Conservation (phyloP, 2,329 filamentous ascomycete species). For the Elsinoe australis region DNA sequence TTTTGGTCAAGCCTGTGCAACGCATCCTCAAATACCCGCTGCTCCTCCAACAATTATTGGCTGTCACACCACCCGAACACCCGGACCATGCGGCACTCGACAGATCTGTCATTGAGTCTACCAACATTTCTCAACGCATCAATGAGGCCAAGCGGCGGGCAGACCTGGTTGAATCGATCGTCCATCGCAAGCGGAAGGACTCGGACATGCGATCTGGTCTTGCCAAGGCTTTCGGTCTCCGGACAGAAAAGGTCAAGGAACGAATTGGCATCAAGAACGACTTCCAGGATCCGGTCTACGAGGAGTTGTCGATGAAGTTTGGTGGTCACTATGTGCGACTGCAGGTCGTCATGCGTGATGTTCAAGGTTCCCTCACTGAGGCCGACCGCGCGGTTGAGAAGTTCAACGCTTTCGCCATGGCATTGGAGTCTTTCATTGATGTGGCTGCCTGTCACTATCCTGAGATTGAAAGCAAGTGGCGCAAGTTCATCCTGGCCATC, state of each 20-base stretch:
- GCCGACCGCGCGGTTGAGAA: constrained; percentile 71
- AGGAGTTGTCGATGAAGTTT: constrained; percentile 75
- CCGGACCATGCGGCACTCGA: constrained; percentile 67
- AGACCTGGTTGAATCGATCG: constrained; percentile 83
- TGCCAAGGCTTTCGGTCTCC: constrained; percentile 81
- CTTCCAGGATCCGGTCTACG: constrained; percentile 74
- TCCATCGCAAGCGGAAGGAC: constrained; percentile 77
- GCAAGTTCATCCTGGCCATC: constrained; percentile 79
- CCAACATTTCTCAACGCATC: constrained; percentile 58
- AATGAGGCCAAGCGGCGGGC: constrained; percentile 95
- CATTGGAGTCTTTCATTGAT: constrained; percentile 75
- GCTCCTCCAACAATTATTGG: constrained; percentile 69
- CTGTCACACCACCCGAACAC: constrained; percentile 72
- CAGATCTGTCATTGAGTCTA: constrained; percentile 62
- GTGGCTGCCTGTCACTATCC: constrained; percentile 61
- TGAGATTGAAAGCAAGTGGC: constrained; percentile 90
- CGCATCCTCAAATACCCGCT: constrained; percentile 90
- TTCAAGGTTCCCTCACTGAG: constrained; percentile 86
- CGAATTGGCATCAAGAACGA: constrained; percentile 57
- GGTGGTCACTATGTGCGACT: constrained; percentile 86
- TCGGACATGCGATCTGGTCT: constrained; percentile 79
- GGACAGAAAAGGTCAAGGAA: constrained; percentile 75
- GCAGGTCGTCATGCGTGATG: constrained; percentile 84
- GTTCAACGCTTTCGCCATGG: constrained; percentile 70
- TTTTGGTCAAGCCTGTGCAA: constrained; percentile 97